Evolutionary conservation across 768 basidiomycete species (phyloP).

Genomic region (Cubamyces lactineus): DNA sequence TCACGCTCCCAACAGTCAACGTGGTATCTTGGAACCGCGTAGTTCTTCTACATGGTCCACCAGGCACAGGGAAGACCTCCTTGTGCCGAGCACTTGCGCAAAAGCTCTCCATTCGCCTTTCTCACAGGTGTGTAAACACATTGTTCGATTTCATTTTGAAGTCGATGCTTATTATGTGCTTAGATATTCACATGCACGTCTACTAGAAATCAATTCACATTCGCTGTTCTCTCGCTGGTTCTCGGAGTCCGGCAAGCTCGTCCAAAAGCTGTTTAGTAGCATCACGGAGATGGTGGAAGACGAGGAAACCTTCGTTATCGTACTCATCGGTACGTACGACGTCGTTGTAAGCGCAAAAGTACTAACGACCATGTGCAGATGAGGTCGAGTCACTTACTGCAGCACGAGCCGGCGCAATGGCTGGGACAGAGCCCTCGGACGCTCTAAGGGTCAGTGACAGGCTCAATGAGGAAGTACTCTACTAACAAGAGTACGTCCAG

Average conservation of each 20-base stretch:
- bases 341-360: neutral
- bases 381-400: constrained; percentile 97
- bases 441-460: constrained; percentile 73
- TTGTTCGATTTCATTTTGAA: too few species aligned
- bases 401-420: constrained; percentile 91
- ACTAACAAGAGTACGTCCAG: constrained; percentile 44
- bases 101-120: constrained; percentile 89
- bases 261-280: constrained; percentile 87
- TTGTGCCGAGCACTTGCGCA: constrained; percentile 94
- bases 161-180: too few species aligned
- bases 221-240: constrained; percentile 99
- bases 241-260: constrained; percentile 97
- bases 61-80: constrained; percentile 97
- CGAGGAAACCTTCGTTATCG: constrained; percentile 87
- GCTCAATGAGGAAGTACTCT: neutral
- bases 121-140: constrained; percentile 61
- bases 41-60: constrained; percentile 93
- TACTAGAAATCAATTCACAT: constrained; percentile 98
- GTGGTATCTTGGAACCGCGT: constrained; percentile 96
- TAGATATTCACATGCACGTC: constrained; percentile 83
- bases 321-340: constrained; percentile 75
- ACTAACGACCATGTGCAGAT: constrained; percentile 51
- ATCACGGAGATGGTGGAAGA: constrained; percentile 93
- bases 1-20: constrained; percentile 60
- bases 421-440: constrained; percentile 94